Evolutionary conservation across 805 yeast species (phyloP), one percentile per base, ranked within the genome.

Genomic region (Wickerhamomyces mucosus): DNA sequence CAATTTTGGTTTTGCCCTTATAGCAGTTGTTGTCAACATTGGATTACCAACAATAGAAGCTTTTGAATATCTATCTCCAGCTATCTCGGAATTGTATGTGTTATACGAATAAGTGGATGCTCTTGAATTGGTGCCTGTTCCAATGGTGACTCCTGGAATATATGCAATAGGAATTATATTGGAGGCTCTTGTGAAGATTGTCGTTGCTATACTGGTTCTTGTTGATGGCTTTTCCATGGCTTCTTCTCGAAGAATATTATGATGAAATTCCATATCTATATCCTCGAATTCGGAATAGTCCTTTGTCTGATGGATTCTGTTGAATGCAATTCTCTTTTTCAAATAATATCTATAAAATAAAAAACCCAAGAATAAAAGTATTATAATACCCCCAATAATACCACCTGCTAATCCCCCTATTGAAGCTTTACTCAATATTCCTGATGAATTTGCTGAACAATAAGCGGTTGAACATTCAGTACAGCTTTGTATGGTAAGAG

Each of bases 121-220:
- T 51, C 34, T 65, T 45, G 30, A 51, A 37, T 43, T 32, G 38
- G 44, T 13, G 34, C 26, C 33, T 9, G 39, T 66, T 17, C 78
- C 62, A 15, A 75, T 72, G 5, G 86, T 82, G 27, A 86, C 96
- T 22, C 96, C 96, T 0, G 96, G 97, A 37, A 88, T 83, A 51
- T 86, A 88, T 3, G 95, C 95, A 35, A 89, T 79, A 14, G 95
- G 95, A 38, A 88, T 69, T 41, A 88, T 76, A 54, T 88, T 86
- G 11, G 94, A 81, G 4, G 94, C 94, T 45, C 79, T 74, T 9
- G 92, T 78, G 29, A 78, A 64, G 11, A 78, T 71, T 6, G 86
- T 71, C 19, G 81, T 70, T 7, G 88, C 80, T 20, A 62, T 41
- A 28, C 58, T 45, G 11, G 43, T 38, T 34, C 55, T 39, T 18